These are phyloP conservation scores for Psilocybe sp. DNA, from an alignment of 768 basidiomycete species.

Conservation along the genomic window DNA sequence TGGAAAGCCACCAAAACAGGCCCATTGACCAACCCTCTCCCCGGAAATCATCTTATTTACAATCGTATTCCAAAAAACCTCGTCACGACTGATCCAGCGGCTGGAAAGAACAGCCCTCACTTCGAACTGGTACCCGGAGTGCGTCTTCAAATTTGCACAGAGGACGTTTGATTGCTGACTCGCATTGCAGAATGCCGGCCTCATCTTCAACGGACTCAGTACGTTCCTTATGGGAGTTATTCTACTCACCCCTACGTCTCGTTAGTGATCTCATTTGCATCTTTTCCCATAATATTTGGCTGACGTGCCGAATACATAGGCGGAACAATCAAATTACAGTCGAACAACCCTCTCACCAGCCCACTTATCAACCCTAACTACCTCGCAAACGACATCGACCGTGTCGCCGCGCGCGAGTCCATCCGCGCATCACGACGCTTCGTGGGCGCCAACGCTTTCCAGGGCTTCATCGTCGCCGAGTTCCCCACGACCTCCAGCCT, in stretches of 20 bases:
- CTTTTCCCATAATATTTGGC: too few species aligned
- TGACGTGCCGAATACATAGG: too few species aligned
- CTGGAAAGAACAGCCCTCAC: conserved; percentile 23
- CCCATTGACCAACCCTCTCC: conserved; percentile 15
- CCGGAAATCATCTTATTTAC: conserved; percentile 21
- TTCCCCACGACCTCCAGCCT: conserved; percentile 9
- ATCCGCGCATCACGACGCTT: conserved; percentile 17
- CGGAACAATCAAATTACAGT: conserved; percentile 17
- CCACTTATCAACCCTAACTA: conserved; percentile 23
- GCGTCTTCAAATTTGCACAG: not conserved
- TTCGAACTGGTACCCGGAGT: conserved; percentile 12
- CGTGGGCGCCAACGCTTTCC: conserved; percentile 17
- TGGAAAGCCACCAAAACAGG: conserved; percentile 21
- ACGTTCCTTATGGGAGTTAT: conserved; percentile 17
- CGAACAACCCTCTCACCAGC: conserved; percentile 20
- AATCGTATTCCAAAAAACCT: conserved; percentile 19
- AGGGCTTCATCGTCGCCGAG: conserved; percentile 18
- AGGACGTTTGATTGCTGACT: not conserved
- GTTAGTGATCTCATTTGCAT: conserved; percentile 11
- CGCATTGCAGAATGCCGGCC: conserved; percentile 3
- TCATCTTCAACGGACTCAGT: conserved; percentile 9
- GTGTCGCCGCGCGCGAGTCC: conserved; percentile 17
- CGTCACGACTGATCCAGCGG: conserved; percentile 19
- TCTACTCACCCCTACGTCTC: conserved; percentile 28
- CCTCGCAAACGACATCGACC: conserved; percentile 19